Evolutionary conservation across 345 rosid species (phyloP).

Genomic region (Geranium brycei): DNA sequence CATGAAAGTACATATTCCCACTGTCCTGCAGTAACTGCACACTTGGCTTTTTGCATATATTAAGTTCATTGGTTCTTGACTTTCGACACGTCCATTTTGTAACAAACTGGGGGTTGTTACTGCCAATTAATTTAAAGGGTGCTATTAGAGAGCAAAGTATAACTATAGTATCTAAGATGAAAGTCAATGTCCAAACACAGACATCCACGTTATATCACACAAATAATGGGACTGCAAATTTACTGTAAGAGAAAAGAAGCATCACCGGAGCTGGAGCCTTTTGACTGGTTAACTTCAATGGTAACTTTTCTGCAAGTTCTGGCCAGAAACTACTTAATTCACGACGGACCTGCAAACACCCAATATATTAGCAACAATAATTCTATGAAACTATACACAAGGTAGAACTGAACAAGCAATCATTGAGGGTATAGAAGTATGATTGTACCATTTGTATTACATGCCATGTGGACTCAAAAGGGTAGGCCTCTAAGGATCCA

Average conservation of each 20-base stretch:
- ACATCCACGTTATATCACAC: too few relatives aligned
- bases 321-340: constrained; percentile 59
- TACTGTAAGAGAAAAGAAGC: constrained; percentile 6
- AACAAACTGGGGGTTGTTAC: too few relatives aligned
- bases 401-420: background rate
- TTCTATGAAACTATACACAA: background rate
- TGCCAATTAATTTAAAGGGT: too few relatives aligned
- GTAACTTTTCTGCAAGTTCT: constrained; percentile 51
- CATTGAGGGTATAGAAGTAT: background rate
- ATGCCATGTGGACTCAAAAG: constrained; percentile 84
- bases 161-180: too few relatives aligned
- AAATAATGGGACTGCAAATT: too few relatives aligned
- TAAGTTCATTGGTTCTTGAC: too few relatives aligned
- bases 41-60: too few relatives aligned
- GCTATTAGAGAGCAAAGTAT: too few relatives aligned
- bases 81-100: too few relatives aligned
- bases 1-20: too few relatives aligned
- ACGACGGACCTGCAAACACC: constrained; percentile 50
- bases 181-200: too few relatives aligned
- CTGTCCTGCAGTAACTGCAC: too few relatives aligned
- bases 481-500: constrained; percentile 57
- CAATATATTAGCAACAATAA: constrained; percentile 9
- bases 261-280: constrained; percentile 30
- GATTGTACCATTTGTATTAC: constrained; percentile 56
- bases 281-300: constrained; percentile 38